These are phyloP conservation scores for Parsonsia alboflavescens DNA, from an alignment of 257 asterid species.

Conservation along the genomic window DNA sequence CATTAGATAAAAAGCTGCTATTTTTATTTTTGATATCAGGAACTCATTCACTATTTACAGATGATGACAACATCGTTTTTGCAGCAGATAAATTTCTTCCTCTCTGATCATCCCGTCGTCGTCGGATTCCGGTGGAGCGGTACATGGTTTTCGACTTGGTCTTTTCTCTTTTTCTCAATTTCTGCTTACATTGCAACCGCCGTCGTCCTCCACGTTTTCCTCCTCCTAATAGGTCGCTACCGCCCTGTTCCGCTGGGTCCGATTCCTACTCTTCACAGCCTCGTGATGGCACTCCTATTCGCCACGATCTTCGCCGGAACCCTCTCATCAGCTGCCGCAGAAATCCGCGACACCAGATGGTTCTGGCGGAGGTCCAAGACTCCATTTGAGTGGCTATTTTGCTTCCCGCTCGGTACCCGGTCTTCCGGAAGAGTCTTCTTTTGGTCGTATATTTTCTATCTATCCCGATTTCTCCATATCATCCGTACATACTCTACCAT, in stretches of 20 bases:
- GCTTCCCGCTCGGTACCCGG: slow-evolving; percentile 87
- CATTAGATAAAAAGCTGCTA: not conserved
- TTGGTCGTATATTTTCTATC: slow-evolving; percentile 73
- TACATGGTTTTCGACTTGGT: slow-evolving; percentile 71
- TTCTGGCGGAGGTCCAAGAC: slow-evolving; percentile 65
- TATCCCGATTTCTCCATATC: slow-evolving; percentile 60
- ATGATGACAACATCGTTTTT: slow-evolving; percentile 4
- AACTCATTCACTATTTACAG: not conserved
- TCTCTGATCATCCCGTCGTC: slow-evolving; percentile 55
- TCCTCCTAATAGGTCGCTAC: slow-evolving; percentile 45
- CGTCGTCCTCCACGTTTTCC: slow-evolving; percentile 47
- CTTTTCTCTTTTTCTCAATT: slow-evolving; percentile 57
- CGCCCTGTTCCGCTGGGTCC: slow-evolving; percentile 55
- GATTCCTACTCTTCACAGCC: slow-evolving; percentile 68
- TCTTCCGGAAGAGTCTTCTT: slow-evolving; percentile 78
- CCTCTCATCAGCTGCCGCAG: slow-evolving; percentile 60
- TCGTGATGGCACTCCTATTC: slow-evolving; percentile 45
- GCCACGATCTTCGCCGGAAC: slow-evolving; percentile 46
- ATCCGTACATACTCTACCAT: slow-evolving; percentile 37
- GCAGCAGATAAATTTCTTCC: slow-evolving; percentile 25
- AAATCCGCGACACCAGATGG: slow-evolving; percentile 77
- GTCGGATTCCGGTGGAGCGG: slow-evolving; percentile 75
- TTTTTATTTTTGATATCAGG: no score
- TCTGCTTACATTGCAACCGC: slow-evolving; percentile 42
- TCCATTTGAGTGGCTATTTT: slow-evolving; percentile 71